phyloP scores from a whole-genome alignment of 116 monocot species.

The Trichopus zeylanicus region DNA sequence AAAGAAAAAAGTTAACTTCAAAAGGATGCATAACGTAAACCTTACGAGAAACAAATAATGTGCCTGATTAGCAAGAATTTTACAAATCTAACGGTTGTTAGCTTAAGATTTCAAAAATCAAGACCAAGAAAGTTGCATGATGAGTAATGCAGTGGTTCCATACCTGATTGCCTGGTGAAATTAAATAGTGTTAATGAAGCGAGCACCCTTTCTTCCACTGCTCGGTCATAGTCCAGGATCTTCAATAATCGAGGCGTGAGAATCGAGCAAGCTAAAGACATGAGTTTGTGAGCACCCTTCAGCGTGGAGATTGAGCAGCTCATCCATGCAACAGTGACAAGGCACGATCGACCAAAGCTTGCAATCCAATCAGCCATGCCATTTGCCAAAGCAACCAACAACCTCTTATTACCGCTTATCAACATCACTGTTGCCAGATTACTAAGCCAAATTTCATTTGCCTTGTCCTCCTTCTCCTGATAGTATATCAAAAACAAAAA shows the following conservation, averaged over 20 bases:
- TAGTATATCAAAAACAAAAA: background rate
- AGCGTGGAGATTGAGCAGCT: conserved; percentile 39
- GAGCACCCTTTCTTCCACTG: conserved; percentile 76
- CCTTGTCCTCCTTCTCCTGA: conserved; percentile 66
- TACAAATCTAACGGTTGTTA: too few species aligned
- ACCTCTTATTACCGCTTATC: conserved; percentile 45
- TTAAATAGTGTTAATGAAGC: conserved; percentile 67
- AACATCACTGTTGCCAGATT: conserved; percentile 36
- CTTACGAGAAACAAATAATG: too few species aligned
- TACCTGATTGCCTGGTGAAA: conserved; percentile 66
- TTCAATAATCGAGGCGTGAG: conserved; percentile 52
- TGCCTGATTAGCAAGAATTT: too few species aligned
- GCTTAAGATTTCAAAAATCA: background rate
- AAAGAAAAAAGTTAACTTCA: background rate
- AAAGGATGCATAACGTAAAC: conserved; percentile 6
- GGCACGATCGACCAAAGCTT: conserved; percentile 56
- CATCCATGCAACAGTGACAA: conserved; percentile 77
- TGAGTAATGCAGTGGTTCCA: conserved; percentile 1
- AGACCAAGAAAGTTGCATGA: too few species aligned
- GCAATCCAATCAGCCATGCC: conserved; percentile 62
- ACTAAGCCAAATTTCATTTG: conserved; percentile 43
- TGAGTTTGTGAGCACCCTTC: conserved; percentile 21
- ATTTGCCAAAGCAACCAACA: conserved; percentile 55
- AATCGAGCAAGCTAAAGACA: conserved; percentile 46
- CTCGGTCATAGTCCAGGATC: conserved; percentile 61